A percentile compares a stretch with the other conserved stretches of the same genome.
These are phyloP conservation scores for Phlegmacium glaucopus DNA, from an alignment of 768 basidiomycete genomes.

Conservation along the genomic window DNA sequence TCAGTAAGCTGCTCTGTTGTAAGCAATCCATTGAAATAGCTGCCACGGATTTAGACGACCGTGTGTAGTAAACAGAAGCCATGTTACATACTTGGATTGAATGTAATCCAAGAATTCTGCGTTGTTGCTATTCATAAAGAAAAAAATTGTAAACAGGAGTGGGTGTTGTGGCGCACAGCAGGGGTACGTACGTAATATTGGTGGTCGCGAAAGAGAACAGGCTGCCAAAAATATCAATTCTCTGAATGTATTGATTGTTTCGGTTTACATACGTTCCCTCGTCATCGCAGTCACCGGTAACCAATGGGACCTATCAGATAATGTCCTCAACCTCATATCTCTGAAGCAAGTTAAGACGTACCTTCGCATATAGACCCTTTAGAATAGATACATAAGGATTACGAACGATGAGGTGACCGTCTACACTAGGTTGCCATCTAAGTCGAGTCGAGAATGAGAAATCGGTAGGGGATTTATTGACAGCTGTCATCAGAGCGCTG, in stretches of 20 bases:
- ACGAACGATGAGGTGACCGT: constrained; percentile 47
- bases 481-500: constrained; percentile 32
- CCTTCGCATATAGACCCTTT: constrained; percentile 40
- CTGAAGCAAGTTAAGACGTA: constrained; percentile 47
- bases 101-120: constrained; percentile 19
- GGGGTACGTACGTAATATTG: constrained; percentile 41
- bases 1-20: constrained; percentile 24
- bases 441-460: constrained; percentile 21
- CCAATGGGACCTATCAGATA: neutral
- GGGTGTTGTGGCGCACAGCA: neutral
- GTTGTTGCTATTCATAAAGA: constrained; percentile 19
- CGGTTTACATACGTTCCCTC: constrained; percentile 41
- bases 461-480: constrained; percentile 36
- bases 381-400: constrained; percentile 39
- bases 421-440: constrained; percentile 45
- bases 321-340: neutral
- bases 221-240: too few relatives aligned
- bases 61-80: too few relatives aligned
- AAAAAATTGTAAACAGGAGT: neutral
- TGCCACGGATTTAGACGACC: too few relatives aligned
- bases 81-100: constrained; percentile 14
- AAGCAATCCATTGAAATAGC: constrained; percentile 28
- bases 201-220: constrained; percentile 46
- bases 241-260: too few relatives aligned
- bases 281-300: constrained; percentile 52